These are phyloP conservation scores for Aspergillus hancockii DNA, from an alignment of 495 filamentous ascomycete species.

Conservation along the genomic window DNA sequence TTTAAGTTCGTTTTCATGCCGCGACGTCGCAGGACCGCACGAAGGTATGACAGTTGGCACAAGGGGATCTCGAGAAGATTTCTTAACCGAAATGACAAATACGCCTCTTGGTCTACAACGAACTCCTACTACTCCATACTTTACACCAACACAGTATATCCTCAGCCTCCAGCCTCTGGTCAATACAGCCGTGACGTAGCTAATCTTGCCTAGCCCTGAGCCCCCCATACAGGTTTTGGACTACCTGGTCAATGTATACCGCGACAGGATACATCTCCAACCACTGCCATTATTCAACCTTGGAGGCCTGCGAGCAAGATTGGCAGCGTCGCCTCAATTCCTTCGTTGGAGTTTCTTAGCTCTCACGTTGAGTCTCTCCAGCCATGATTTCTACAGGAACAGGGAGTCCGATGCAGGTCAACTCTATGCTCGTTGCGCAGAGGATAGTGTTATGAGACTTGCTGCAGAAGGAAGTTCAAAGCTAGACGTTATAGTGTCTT, in stretches of 20 bases:
- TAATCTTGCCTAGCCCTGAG: not conserved
- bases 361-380: slow-evolving; percentile 2
- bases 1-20: not conserved
- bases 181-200: not conserved
- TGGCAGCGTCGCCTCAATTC: not conserved
- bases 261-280: not conserved
- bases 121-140: not conserved
- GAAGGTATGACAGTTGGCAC: not conserved
- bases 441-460: not conserved
- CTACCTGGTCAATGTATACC: not conserved
- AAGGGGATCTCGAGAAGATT: not conserved
- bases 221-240: not conserved
- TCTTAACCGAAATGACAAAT: not conserved
- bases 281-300: not conserved
- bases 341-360: slow-evolving; percentile 11
- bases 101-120: not conserved
- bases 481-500: slow-evolving; percentile 5
- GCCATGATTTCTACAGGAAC: not conserved
- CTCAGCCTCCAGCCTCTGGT: not conserved
- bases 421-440: slow-evolving; percentile 10
- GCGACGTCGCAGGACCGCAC: not conserved
- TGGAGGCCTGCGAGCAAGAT: not conserved
- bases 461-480: slow-evolving; percentile 6
- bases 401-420: slow-evolving; percentile 4
- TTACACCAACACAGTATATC: not conserved